Evolutionary conservation across 768 basidiomycete species (phyloP).

Genomic region (Albatrellus ellisii): DNA sequence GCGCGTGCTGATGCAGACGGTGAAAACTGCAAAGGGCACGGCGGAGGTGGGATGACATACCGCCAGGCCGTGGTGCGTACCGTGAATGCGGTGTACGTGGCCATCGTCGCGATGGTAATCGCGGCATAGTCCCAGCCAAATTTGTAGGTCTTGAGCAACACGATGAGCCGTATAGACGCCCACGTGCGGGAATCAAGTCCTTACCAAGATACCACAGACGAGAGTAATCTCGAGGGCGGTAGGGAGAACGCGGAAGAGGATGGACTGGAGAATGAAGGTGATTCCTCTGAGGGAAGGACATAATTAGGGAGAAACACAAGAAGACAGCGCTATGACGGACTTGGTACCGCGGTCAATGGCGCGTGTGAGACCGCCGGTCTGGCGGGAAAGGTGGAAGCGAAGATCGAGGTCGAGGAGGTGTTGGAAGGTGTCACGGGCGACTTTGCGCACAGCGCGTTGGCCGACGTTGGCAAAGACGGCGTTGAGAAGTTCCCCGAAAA

Average conservation of each 20-base stretch:
- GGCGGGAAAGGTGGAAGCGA: slow-evolving; percentile 83
- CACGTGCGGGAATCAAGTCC: slow-evolving; percentile 17
- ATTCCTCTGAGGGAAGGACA: slow-evolving; percentile 64
- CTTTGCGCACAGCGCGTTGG: slow-evolving; percentile 86
- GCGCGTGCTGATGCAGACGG: slow-evolving; percentile 45
- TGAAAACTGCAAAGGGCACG: background rate
- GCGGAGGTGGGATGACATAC: too few species aligned
- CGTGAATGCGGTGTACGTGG: slow-evolving; percentile 94
- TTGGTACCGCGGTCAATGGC: slow-evolving; percentile 98
- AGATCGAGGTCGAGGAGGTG: slow-evolving; percentile 87
- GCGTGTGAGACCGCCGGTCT: slow-evolving; percentile 91
- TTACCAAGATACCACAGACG: slow-evolving; percentile 92
- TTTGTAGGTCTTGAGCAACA: slow-evolving; percentile 65
- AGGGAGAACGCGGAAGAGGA: slow-evolving; percentile 90
- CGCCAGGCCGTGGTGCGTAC: slow-evolving; percentile 94
- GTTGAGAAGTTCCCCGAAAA: slow-evolving; percentile 87
- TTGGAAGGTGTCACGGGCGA: slow-evolving; percentile 91
- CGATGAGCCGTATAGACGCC: background rate
- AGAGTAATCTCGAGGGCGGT: slow-evolving; percentile 93
- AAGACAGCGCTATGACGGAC: slow-evolving; percentile 27
- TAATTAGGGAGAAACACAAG: background rate
- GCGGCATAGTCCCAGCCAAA: slow-evolving; percentile 98
- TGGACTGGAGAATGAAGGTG: slow-evolving; percentile 84
- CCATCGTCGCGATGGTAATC: slow-evolving; percentile 75
- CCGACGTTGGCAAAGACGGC: slow-evolving; percentile 95